phyloP scores from a whole-genome alignment of 805 yeast species.

The Spathaspora gorwiae region DNA sequence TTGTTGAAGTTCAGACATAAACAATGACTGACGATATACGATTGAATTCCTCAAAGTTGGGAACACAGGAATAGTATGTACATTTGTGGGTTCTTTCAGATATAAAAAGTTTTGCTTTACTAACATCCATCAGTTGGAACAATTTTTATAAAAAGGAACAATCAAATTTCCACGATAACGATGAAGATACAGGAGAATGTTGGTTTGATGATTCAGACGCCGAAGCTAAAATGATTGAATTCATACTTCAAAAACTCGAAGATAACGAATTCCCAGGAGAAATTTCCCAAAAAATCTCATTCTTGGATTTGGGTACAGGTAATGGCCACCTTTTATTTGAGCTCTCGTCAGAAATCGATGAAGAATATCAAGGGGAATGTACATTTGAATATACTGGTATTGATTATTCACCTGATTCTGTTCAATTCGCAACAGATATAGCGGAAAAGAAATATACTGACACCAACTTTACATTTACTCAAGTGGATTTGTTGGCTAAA shows the following conservation, averaged over 20 bases:
- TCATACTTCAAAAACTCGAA: constrained; percentile 50
- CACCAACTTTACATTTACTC: constrained; percentile 48
- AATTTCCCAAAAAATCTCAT: constrained; percentile 21
- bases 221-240: constrained; percentile 75
- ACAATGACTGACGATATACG: constrained; percentile 25
- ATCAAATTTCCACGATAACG: constrained; percentile 64
- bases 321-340: constrained; percentile 86
- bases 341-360: constrained; percentile 58
- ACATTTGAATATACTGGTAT: constrained; percentile 49
- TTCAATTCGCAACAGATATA: constrained; percentile 65
- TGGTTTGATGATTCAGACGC: constrained; percentile 98
- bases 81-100: not conserved
- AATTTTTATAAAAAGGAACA: constrained; percentile 73
- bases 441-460: constrained; percentile 37
- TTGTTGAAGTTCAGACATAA: no score
- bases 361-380: constrained; percentile 30
- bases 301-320: constrained; percentile 91
- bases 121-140: constrained; percentile 60
- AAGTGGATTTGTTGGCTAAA: constrained; percentile 61
- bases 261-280: constrained; percentile 17
- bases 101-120: not conserved
- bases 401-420: constrained; percentile 82
- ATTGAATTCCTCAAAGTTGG: constrained; percentile 74
- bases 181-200: constrained; percentile 87
- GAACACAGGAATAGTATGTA: constrained; percentile 73